phyloP scores from a whole-genome alignment of 2,329 filamentous ascomycete species.

The Cordyceps fumosorosea region DNA sequence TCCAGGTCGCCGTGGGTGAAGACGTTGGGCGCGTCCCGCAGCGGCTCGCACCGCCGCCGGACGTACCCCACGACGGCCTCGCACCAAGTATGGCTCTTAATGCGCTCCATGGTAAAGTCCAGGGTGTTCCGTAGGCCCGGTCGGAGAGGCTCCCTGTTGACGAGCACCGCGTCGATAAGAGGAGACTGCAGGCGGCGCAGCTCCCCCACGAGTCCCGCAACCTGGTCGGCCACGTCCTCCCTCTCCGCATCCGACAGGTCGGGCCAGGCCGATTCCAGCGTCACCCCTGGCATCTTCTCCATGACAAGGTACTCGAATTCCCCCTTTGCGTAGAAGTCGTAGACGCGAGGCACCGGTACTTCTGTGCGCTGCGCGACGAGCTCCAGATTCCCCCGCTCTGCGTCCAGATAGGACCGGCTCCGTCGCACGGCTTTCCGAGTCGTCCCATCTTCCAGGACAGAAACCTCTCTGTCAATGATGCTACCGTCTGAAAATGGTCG shows the following conservation, averaged over 20 bases:
- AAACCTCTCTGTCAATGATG: not conserved
- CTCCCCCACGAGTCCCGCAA: not conserved
- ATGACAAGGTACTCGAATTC: constrained; percentile 4
- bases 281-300: not conserved
- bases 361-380: not conserved
- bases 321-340: not conserved
- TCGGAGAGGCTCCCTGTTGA: not conserved
- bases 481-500: not conserved
- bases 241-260: not conserved
- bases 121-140: not conserved
- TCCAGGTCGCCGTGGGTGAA: constrained; percentile 10
- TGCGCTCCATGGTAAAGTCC: constrained; percentile 1
- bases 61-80: not conserved
- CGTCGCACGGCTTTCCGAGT: constrained; percentile 1
- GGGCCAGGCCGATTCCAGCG: not conserved
- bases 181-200: not conserved
- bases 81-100: not conserved
- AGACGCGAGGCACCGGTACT: constrained; percentile 1
- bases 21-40: not conserved
- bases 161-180: not conserved
- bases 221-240: not conserved
- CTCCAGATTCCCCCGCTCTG: constrained; percentile 2
- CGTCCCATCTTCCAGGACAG: not conserved
- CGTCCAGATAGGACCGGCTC: not conserved
- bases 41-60: not conserved